Base-by-base conservation (phyloP, 2,329 filamentous ascomycete genomes). In the Ascocoryne sarcoides region DNA sequence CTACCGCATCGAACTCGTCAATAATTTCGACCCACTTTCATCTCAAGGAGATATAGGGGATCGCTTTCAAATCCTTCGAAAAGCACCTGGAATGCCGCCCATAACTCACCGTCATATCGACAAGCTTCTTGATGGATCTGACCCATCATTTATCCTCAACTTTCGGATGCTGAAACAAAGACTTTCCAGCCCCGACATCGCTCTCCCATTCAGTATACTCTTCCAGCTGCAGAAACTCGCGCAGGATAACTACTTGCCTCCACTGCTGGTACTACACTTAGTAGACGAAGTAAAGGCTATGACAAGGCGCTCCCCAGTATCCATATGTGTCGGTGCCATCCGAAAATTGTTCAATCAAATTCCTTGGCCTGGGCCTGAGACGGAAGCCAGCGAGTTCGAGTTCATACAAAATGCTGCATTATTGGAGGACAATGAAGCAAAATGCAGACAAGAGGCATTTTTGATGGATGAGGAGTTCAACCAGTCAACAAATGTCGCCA, bases 161-260 rank as follows among this genome's bases (percentile, higher is more conserved):
- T 50, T 57, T 3, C 37, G 19, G 19, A 49, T 15, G 20, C 39
- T 59, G 4, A 41, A 52, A 9, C 18, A 34, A 1, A 45, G 32
- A 12, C 26, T 64, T 9, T 36, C 44, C 40, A 62, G 43, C 30
- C 32, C 34, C 7, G 39, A 39, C 7, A 36, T 31, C 9, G 37
- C n/a, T 1, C 23, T 75, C 42, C 62, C 73, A 4, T 84, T 78
- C 46, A 56, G 61, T 0, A 53, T 79, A 1, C 64, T 75, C 4
- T 83, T 77, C 51, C 79, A 84, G 49, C 62, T 84, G 4, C 71
- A 82, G 37, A 70, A 69, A 12, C 60, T 89, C 4, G 75, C 78
- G 0, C 66, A 70, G 51, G 82, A 83, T 48, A 75, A 73, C 16
- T 76, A 72, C 40, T 64, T 87, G 1, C 64, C 75, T 10, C 81